phyloP scores from a whole-genome alignment of 192 early-diverging fungal species.

The Tieghemiomyces parasiticus region DNA sequence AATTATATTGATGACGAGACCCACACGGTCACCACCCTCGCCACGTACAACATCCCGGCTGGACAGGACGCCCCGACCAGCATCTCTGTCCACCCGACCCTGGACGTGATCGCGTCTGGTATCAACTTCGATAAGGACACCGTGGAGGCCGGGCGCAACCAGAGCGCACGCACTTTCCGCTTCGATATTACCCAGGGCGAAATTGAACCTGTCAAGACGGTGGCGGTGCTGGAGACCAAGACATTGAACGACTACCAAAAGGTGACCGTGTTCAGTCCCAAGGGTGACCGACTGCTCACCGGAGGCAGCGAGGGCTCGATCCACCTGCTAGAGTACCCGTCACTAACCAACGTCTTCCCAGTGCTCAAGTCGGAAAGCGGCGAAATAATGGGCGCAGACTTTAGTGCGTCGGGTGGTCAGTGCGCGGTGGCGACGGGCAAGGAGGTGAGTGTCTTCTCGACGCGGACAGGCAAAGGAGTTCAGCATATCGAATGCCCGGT shows the following conservation, averaged over 20 bases:
- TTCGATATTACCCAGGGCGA: neutral
- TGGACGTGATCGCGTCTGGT: neutral
- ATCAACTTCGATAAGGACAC: neutral
- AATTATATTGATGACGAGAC: neutral
- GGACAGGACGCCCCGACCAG: slow-evolving; percentile 5
- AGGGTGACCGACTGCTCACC: slow-evolving; percentile 1
- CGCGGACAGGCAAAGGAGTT: slow-evolving; percentile 5
- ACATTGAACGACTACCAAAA: slow-evolving; percentile 9
- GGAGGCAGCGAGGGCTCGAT: slow-evolving; percentile 2
- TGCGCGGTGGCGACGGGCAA: neutral
- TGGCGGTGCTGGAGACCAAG: neutral
- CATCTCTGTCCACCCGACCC: neutral
- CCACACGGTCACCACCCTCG: neutral
- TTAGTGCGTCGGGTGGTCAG: slow-evolving; percentile 4
- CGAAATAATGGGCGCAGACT: slow-evolving; percentile 1
- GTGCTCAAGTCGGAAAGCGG: neutral
- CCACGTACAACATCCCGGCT: neutral
- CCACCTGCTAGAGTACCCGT: neutral
- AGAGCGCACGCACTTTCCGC: neutral
- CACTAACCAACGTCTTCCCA: neutral
- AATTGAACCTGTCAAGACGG: neutral
- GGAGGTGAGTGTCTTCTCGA: slow-evolving; percentile 2
- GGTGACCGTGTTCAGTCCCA: slow-evolving; percentile 1
- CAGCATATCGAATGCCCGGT: slow-evolving; percentile 11
- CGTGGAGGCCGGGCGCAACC: neutral